A percentile compares a stretch with the other conserved stretches of the same genome.
phyloP scores from a whole-genome alignment of 1,284 basidiomycete species.

The Melampsora larici-populina region DNA sequence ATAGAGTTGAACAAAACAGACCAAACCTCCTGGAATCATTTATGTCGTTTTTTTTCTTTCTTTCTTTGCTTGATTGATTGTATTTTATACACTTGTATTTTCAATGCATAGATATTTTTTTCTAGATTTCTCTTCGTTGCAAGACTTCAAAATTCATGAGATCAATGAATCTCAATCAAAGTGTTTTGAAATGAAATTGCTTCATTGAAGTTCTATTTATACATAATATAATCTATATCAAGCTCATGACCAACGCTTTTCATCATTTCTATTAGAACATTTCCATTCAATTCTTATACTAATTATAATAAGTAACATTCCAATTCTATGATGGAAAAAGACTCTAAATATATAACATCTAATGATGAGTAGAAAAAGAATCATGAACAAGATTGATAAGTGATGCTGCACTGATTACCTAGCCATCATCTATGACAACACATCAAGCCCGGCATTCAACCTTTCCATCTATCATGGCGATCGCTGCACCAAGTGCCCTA shows the following conservation, averaged over 20 bases:
- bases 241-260: too few relatives aligned
- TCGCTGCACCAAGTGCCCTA: conserved; percentile 46
- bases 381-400: neutral
- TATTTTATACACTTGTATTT: neutral
- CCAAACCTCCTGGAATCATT: neutral
- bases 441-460: neutral
- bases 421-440: neutral
- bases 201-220: too few relatives aligned
- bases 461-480: conserved; percentile 43
- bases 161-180: too few relatives aligned
- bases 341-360: neutral
- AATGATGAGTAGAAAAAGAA: neutral
- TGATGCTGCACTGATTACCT: neutral
- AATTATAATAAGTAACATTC: neutral
- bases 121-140: neutral
- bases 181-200: too few relatives aligned
- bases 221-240: too few relatives aligned
- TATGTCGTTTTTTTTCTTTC: neutral
- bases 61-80: neutral
- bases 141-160: too few relatives aligned
- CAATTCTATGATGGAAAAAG: neutral
- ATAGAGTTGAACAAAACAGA: neutral
- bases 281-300: neutral
- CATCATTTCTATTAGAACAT: neutral
- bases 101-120: neutral